Evolutionary conservation across 2,329 filamentous ascomycete species (phyloP), one percentile per base, ranked within the genome.

Genomic region (Neonectria neomacrospora): DNA sequence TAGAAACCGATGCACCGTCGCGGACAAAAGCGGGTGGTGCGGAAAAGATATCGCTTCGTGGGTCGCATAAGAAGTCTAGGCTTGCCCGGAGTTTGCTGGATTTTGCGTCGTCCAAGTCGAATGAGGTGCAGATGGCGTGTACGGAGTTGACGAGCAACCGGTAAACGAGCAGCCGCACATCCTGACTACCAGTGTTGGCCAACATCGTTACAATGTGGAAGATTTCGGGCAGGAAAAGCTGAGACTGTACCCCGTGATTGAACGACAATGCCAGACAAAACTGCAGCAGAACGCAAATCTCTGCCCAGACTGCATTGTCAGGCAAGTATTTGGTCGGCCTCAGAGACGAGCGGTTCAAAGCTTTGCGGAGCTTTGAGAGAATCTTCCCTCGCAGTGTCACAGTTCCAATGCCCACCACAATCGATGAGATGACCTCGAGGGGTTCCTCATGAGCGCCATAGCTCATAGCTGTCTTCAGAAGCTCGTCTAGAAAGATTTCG

Each of bases 151-250:
- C 83, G 23, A 91, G 78, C 11, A 91, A 78, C 56, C 86, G 83
- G 72, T 91, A 88, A 3, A 91, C 87, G 20, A 87, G 79, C 8
- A 84, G 75, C 51, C 88, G 83, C 7, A 90, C 80, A 11, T 87
- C 85, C 10, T 82, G 77, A 11, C 83, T 77, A 7, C 89, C 89
- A 1, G 86, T 90, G 69, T 91, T 91, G 37, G 88, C 86, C 26
- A 91, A 81, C 87, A 91, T 90, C 0, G 89, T 91, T 62, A 91
- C 87, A 52, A 91, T 82, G 75, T 91, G 89, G 73, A 91, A 91
- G 48, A 91, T 82, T 73, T 91, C 89, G 0, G 89, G 89, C 6
- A 91, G 78, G 68, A 88, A 91, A 47, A 91, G 80, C 74, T 91
- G 89, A 4, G 88, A 85, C 74, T 91, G 89, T 14, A 89, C 83